Conservation (phyloP, 2,329 filamentous ascomycete species). For the Lachnellula occidentalis region DNA sequence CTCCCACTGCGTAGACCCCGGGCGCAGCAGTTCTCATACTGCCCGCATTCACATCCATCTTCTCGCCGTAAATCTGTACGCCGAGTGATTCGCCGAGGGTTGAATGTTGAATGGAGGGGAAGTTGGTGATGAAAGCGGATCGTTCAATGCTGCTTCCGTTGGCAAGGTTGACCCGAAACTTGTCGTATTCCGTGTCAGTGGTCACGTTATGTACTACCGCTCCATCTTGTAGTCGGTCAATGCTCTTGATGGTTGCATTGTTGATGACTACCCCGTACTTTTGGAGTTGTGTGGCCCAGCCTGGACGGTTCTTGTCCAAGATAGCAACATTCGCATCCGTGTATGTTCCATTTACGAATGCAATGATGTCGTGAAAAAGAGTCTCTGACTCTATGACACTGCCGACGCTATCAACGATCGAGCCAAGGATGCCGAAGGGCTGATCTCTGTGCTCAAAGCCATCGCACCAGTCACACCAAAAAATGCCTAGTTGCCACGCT, state of each 20-base stretch:
- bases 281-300: conserved; percentile 45
- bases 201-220: conserved; percentile 2
- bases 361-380: conserved; percentile 42
- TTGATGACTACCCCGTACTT: conserved; percentile 48
- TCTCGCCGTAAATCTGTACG: conserved; percentile 7
- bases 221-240: conserved; percentile 41
- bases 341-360: conserved; percentile 50
- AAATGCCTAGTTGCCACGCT: conserved; percentile 55
- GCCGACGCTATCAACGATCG: conserved; percentile 39
- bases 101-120: conserved; percentile 43
- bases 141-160: conserved; percentile 41
- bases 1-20: conserved; percentile 54
- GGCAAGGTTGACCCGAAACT: conserved; percentile 49
- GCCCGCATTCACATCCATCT: conserved; percentile 2
- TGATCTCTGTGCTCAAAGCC: conserved; percentile 57
- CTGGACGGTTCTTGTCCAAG: conserved; percentile 35
- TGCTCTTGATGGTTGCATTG: conserved; percentile 46
- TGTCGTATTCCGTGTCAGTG: conserved; percentile 40
- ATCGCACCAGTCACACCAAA: conserved; percentile 62
- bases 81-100: conserved; percentile 42
- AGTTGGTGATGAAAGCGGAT: conserved; percentile 48
- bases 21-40: conserved; percentile 40
- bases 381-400: conserved; percentile 48
- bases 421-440: conserved; percentile 46
- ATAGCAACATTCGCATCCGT: conserved; percentile 38